Evolutionary conservation across 768 basidiomycete species (phyloP).

Genomic region (Mycena floridula): DNA sequence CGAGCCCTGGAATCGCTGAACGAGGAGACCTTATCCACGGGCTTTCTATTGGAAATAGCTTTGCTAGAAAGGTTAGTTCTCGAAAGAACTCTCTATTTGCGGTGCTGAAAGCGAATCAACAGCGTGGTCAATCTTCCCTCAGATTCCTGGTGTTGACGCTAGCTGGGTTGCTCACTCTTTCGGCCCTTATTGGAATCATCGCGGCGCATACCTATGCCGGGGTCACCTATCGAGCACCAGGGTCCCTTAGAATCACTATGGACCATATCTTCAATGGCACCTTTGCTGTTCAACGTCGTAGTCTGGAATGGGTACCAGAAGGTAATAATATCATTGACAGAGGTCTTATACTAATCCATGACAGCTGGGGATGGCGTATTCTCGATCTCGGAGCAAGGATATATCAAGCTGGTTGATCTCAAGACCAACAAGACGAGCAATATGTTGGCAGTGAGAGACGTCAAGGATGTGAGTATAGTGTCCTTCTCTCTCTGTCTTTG

Average conservation of each 20-base stretch:
- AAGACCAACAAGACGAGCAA: constrained; percentile 62
- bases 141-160: constrained; percentile 61
- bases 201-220: constrained; percentile 72
- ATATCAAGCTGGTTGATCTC: constrained; percentile 77
- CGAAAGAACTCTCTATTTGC: too few relatives aligned
- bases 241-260: constrained; percentile 68
- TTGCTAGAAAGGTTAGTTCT: too few relatives aligned
- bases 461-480: constrained; percentile 52
- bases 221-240: constrained; percentile 41
- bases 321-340: too few relatives aligned
- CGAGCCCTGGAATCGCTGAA: constrained; percentile 14
- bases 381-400: constrained; percentile 52
- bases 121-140: too few relatives aligned
- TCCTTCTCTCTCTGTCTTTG: constrained; percentile 1
- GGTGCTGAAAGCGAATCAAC: too few relatives aligned
- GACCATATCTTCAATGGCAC: constrained; percentile 94
- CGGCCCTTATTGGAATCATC: constrained; percentile 68
- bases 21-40: constrained; percentile 8
- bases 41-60: too few relatives aligned
- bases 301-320: constrained; percentile 86
- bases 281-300: constrained; percentile 43
- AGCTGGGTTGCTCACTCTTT: constrained; percentile 48
- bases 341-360: background rate
- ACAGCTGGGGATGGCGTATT: constrained; percentile 93
- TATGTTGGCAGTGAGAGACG: constrained; percentile 51